phyloP scores from a whole-genome alignment of 140 eudicot species.

The Oenanthe javanica region DNA sequence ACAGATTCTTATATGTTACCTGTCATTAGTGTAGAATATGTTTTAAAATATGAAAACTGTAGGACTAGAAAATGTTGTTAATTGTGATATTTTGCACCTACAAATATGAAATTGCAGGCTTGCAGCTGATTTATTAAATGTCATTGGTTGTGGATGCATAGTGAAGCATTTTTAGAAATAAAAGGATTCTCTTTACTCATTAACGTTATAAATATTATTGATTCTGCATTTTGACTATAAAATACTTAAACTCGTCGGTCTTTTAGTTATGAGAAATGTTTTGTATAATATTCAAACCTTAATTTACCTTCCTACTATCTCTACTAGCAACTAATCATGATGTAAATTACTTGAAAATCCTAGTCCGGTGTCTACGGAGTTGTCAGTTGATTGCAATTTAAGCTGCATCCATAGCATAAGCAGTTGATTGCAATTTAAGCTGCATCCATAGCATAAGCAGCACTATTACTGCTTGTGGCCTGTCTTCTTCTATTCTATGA shows the following conservation, averaged over 20 bases:
- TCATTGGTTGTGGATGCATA: neutral
- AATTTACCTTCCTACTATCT: neutral
- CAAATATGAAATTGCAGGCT: neutral
- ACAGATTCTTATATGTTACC: neutral
- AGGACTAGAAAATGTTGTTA: neutral
- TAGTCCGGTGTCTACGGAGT: neutral
- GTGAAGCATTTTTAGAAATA: neutral
- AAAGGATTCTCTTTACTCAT: neutral
- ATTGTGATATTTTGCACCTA: neutral
- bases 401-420: too few relatives aligned
- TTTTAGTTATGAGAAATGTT: too few relatives aligned
- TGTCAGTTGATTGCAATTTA: neutral
- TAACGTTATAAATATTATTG: neutral
- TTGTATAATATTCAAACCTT: neutral
- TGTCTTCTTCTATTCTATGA: neutral
- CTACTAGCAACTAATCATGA: too few relatives aligned
- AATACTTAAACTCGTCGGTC: neutral
- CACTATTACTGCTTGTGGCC: neutral
- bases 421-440: neutral
- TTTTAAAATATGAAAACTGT: neutral
- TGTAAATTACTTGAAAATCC: too few relatives aligned
- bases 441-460: neutral
- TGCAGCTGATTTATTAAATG: neutral
- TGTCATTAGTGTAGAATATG: neutral
- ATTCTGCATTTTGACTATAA: neutral